Percentiles rank a stretch among this genome's conserved stretches.
These are phyloP conservation scores for Sphaerulina vaccinii DNA, from an alignment of 2,329 filamentous ascomycete species.

Conservation along the genomic window DNA sequence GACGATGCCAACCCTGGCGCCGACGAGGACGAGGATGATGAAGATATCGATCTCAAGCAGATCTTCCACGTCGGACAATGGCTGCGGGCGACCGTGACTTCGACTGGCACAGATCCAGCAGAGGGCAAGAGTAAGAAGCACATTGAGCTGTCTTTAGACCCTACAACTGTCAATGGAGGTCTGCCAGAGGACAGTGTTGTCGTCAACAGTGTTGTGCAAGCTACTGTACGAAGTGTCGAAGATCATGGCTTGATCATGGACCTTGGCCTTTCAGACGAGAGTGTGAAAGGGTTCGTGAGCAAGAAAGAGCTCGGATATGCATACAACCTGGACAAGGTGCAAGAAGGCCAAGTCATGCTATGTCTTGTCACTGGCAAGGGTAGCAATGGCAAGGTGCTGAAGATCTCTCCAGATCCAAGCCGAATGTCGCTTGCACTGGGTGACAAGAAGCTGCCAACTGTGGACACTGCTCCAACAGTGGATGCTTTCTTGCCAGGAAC, in stretches of 20 bases:
- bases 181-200: slow-evolving; percentile 72
- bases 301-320: slow-evolving; percentile 73
- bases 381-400: slow-evolving; percentile 77
- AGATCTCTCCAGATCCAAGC: slow-evolving; percentile 73
- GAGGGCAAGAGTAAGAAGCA: slow-evolving; percentile 68
- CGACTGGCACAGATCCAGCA: slow-evolving; percentile 66
- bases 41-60: slow-evolving; percentile 67
- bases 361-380: slow-evolving; percentile 76
- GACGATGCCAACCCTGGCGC: slow-evolving; percentile 55
- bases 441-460: slow-evolving; percentile 34
- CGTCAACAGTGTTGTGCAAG: slow-evolving; percentile 76
- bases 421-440: slow-evolving; percentile 24
- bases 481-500: slow-evolving; percentile 89
- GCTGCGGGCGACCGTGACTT: slow-evolving; percentile 76
- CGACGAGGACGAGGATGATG: slow-evolving; percentile 54
- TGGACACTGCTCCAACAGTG: slow-evolving; percentile 79
- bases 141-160: slow-evolving; percentile 84
- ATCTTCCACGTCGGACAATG: slow-evolving; percentile 86
- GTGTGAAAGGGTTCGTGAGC: slow-evolving; percentile 78
- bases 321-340: slow-evolving; percentile 65
- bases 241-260: slow-evolving; percentile 96
- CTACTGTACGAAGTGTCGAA: slow-evolving; percentile 85
- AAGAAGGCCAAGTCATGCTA: slow-evolving; percentile 80
- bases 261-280: slow-evolving; percentile 67
- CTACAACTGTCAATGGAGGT: slow-evolving; percentile 73